phyloP scores from a whole-genome alignment of 176 grass and related monocot species.

The Ananas comosus region DNA sequence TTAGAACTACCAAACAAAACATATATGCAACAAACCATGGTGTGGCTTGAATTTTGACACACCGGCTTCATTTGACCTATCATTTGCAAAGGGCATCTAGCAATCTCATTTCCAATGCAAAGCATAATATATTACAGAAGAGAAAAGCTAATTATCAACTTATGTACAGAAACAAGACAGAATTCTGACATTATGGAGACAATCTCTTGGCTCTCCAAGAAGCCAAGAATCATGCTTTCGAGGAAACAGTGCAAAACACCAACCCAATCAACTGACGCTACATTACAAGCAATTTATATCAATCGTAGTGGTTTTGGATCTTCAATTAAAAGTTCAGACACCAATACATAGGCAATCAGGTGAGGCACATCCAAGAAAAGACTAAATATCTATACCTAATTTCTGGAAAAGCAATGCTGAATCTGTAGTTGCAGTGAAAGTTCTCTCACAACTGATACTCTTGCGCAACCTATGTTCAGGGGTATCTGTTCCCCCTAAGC shows the following conservation, averaged over 20 bases:
- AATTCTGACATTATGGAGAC: background rate
- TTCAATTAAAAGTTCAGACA: background rate
- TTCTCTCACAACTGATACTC: constrained; percentile 84
- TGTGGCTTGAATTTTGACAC: too few species aligned
- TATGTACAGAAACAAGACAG: background rate
- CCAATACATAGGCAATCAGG: background rate
- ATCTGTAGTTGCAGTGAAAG: constrained; percentile 60
- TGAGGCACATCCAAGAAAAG: background rate
- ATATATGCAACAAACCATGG: too few species aligned
- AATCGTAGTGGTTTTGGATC: background rate
- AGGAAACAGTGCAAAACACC: background rate
- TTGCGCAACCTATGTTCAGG: constrained; percentile 74
- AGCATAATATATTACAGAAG: background rate
- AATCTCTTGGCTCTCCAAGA: background rate
- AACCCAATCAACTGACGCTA: background rate
- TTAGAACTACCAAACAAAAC: too few species aligned
- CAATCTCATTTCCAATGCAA: too few species aligned
- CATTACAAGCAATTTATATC: background rate
- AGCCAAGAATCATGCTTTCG: background rate
- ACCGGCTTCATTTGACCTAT: background rate
- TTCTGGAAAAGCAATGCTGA: constrained; percentile 53
- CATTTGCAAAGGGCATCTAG: background rate
- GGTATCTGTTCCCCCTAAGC: constrained; percentile 74
- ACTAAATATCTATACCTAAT: constrained; percentile 40
- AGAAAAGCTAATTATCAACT: background rate